Evolutionary conservation across 176 grass and related monocot species (phyloP), one percentile per base, ranked within the genome.

Genomic region (Aegilops tauschii): DNA sequence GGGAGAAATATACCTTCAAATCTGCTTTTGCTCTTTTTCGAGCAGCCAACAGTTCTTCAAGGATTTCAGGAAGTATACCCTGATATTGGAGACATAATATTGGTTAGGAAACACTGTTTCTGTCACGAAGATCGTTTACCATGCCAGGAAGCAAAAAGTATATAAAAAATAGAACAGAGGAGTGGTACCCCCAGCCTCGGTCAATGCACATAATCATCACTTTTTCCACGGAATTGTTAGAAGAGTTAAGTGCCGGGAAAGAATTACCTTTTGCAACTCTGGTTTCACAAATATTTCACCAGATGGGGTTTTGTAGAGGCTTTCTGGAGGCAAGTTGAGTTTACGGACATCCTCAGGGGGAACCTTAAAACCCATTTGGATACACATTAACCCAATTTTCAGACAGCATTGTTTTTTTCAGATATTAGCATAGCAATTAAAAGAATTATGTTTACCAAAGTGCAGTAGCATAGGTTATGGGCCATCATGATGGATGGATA

Each of bases 401-500:
- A 92, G 5, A 58, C 61, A 70, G 81, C 10, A 78, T 31, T 65
- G 65, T 64, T 68, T 65, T 36, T 23, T 44, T 69, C 25, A 88
- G 18, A 31, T 82, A 78, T 56, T 65, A 54, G 37, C 45, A 66
- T 76, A 72, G 76, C 63, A 81, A 63, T 28, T 76, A 5, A 74
- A 16, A 61, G 27, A 59, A 82, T 30, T 47, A 23, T 76, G 73
- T 72, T 93, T 98, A 98, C 96, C 92, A 98, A 93, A 81, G 93
- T 98, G 88, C 96, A 98, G 73, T 98, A 98, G 80, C 96, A 98
- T 67, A 98, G 80, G 88, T 98, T 98, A 90, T 98, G 95, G 66
- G 96, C 96, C 96, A 98, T 98, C 96, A 98, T 98, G 81, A 98
- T 96, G 76, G 96, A 98, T 83, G 96, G 96, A 88, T 98, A 98